phyloP scores from a whole-genome alignment of 805 yeast species.

The Priceomyces haplophilus region DNA sequence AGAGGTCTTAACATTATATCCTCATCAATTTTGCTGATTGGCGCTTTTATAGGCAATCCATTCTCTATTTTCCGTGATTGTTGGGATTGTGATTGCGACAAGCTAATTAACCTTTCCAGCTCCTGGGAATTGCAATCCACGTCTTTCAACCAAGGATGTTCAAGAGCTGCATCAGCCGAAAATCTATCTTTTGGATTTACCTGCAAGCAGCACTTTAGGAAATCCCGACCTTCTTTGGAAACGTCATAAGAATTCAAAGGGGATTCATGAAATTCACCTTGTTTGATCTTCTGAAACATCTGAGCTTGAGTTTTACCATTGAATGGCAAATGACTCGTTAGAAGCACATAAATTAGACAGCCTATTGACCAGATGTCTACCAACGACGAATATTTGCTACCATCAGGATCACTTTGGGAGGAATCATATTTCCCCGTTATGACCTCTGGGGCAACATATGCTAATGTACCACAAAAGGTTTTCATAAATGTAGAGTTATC shows the following conservation, averaged over 20 bases:
- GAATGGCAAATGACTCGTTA: slow-evolving; percentile 93
- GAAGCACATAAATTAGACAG: slow-evolving; percentile 83
- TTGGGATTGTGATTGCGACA: slow-evolving; percentile 71
- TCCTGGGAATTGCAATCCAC: slow-evolving; percentile 22
- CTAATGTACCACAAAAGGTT: slow-evolving; percentile 96
- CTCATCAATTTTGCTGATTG: slow-evolving; percentile 40
- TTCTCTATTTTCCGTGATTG: slow-evolving; percentile 47
- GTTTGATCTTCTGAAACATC: slow-evolving; percentile 68
- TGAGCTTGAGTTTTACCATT: slow-evolving; percentile 90
- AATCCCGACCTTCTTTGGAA: slow-evolving; percentile 67
- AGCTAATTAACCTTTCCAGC: slow-evolving; percentile 45
- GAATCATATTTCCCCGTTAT: slow-evolving; percentile 53
- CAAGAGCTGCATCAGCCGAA: slow-evolving; percentile 71
- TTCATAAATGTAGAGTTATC: slow-evolving; percentile 84
- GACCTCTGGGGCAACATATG: slow-evolving; percentile 96
- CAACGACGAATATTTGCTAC: slow-evolving; percentile 60
- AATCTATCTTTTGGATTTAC: slow-evolving; percentile 73
- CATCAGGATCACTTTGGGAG: slow-evolving; percentile 20
- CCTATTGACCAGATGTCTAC: slow-evolving; percentile 99
- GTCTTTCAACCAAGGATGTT: slow-evolving; percentile 75
- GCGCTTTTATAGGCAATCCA: slow-evolving; percentile 32
- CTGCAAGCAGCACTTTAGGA: slow-evolving; percentile 66
- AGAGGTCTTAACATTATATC: slow-evolving; percentile 43
- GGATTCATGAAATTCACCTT: slow-evolving; percentile 77
- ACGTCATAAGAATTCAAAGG: slow-evolving; percentile 66